phyloP scores from a whole-genome alignment of 805 yeast genomes.

The Lipomyces sp. region DNA sequence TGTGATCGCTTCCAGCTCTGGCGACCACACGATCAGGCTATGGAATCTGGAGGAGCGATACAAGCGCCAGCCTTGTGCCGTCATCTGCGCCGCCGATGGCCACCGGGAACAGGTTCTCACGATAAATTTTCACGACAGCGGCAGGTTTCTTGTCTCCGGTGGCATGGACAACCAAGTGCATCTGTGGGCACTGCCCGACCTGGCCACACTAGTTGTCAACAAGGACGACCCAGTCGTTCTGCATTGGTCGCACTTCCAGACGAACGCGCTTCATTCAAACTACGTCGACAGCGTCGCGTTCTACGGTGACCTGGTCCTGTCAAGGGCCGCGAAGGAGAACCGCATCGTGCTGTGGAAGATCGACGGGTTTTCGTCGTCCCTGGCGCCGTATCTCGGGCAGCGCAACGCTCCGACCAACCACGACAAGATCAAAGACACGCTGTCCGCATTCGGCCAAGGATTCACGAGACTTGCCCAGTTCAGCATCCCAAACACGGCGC shows the following conservation, averaged over 20 bases:
- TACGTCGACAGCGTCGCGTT: slow-evolving; percentile 25
- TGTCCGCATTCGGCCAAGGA: slow-evolving; percentile 22
- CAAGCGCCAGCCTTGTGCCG: slow-evolving; percentile 19
- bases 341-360: slow-evolving; percentile 25
- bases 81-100: slow-evolving; percentile 27
- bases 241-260: slow-evolving; percentile 24
- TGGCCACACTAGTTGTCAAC: slow-evolving; percentile 3
- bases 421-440: slow-evolving; percentile 18
- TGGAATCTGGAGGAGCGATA: slow-evolving; percentile 47
- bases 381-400: slow-evolving; percentile 17
- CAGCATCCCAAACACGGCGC: slow-evolving; percentile 19
- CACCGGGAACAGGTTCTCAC: slow-evolving; percentile 27
- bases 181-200: slow-evolving; percentile 25
- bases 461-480: slow-evolving; percentile 18
- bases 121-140: slow-evolving; percentile 22
- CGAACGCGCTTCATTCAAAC: slow-evolving; percentile 20
- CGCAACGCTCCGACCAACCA: slow-evolving; percentile 25
- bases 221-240: slow-evolving; percentile 20
- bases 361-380: slow-evolving; percentile 17
- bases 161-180: slow-evolving; percentile 26
- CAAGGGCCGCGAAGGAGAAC: slow-evolving; percentile 25
- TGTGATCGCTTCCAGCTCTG: slow-evolving; percentile 73
- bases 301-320: slow-evolving; percentile 23
- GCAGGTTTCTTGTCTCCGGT: slow-evolving; percentile 25
- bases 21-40: slow-evolving; percentile 73